Percentiles rank a stretch among this genome's conserved stretches.
Evolutionary conservation across 768 basidiomycete species (phyloP).

Genomic region (Porphyrellus cyaneotinctus): DNA sequence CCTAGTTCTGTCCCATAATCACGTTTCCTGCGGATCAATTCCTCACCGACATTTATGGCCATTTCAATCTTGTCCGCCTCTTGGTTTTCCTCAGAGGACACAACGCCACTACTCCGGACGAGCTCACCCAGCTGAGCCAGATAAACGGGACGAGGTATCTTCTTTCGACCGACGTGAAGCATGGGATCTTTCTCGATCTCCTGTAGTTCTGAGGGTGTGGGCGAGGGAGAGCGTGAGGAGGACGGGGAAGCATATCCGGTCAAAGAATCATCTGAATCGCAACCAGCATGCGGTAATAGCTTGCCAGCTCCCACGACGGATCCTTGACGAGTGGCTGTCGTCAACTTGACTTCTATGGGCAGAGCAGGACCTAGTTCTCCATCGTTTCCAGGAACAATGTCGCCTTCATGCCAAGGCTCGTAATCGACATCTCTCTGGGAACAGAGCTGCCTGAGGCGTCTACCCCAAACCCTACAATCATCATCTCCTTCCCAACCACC

Average conservation of each 20-base stretch:
- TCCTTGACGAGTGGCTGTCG: background rate
- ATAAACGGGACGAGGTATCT: constrained; percentile 81
- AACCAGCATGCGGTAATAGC: constrained; percentile 29
- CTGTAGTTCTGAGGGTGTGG: constrained; percentile 73
- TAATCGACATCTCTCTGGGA: constrained; percentile 50
- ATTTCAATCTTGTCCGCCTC: constrained; percentile 78
- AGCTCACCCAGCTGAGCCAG: constrained; percentile 78
- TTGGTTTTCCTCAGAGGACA: constrained; percentile 52
- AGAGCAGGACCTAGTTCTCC: constrained; percentile 10
- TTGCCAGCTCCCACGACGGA: background rate
- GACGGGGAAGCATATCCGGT: constrained; percentile 70
- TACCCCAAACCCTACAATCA: constrained; percentile 60
- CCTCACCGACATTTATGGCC: constrained; percentile 75
- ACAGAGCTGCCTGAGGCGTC: constrained; percentile 54
- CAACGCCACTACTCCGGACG: constrained; percentile 55
- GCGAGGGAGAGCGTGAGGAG: constrained; percentile 72
- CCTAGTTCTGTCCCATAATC: constrained; percentile 87
- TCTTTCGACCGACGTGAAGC: constrained; percentile 63
- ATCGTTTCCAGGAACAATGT: background rate
- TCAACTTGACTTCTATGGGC: constrained; percentile 10
- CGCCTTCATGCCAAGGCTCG: constrained; percentile 24
- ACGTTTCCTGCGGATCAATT: constrained; percentile 77
- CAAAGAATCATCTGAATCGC: constrained; percentile 81
- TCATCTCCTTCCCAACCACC: constrained; percentile 80
- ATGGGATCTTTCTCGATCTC: constrained; percentile 87